Base-by-base conservation (phyloP, 2,329 filamentous ascomycete species). In the Coniella vitis region DNA sequence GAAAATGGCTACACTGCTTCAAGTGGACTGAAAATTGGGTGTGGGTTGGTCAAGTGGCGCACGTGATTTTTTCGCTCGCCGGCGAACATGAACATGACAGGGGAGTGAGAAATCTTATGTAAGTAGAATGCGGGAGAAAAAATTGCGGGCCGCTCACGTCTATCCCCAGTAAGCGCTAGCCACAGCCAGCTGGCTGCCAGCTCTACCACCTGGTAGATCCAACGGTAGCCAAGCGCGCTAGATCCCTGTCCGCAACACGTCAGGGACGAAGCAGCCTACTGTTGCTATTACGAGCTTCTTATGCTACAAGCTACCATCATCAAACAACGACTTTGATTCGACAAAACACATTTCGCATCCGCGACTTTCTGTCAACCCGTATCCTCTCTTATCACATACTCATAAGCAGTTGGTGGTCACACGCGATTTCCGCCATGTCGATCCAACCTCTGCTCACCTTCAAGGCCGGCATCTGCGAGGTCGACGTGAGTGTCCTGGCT, bases 381-480 rank as follows among this genome's bases (percentile, higher is more conserved):
- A n/a, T 4, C n/a, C 7, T 7, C 31, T 22, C 32, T 35, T 32
- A 13, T 17, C 20, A 46, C 20, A 16, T 1, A 14, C 36, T 4
- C 19, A 35, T 7, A 22, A 10, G 58, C 29, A 32, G 22, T 10
- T 12, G n/a, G 22, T 7, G 21, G n/a, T 8, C n/a, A 8, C 16
- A 21, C 20, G 14, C 8, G 13, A 12, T 4, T 3, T 37, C 13
- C 31, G 72, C 53, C 56, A 96, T 95, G 90, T 88, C 90, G 55
- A 83, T 88, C 68, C 67, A 77, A 58, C 90, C 91, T 29, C 79
- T 95, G 63, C 90, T 97, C 65, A 95, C 90, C 14, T 97, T 97
- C 79, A 96, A 95, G 77, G 91, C 91, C 56, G 91, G 91, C 67
- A 81, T 80, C 66, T 97, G 91, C 71, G 83, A 93, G 46, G 66